Evolutionary conservation across 1,284 basidiomycete genomes (phyloP), one percentile per base, ranked within the genome.

Genomic region (Austropuccinia psidii): DNA sequence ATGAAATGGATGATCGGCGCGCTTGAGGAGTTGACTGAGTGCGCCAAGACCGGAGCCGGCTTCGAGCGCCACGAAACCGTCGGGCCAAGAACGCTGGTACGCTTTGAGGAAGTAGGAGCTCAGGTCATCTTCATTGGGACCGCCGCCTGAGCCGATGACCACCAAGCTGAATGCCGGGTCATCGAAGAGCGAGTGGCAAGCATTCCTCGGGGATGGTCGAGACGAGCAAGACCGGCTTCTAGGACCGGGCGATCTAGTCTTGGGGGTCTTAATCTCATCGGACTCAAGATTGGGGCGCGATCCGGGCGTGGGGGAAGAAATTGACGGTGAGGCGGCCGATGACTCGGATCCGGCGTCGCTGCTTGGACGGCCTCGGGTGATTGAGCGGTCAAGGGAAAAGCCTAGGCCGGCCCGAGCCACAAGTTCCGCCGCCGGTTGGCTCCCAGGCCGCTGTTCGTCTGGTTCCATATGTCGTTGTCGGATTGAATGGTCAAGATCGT

Each of bases 81-180:
- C 77, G 5, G 76, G 72, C 82, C 81, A 82, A 1, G 74, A 37
- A 2, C 66, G 55, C 35, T 77, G 70, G 17, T 77, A 78, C 0
- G 82, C 78, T 74, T 82, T 83, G 76, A 82, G 76, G 21, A 82
- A 75, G 75, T 81, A 83, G 55, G 79, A 80, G 6, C 79, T 80
- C 43, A 82, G 78, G 65, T 83, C 80, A 13, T 76, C 79, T 74
- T 82, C 82, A 24, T 81, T 65, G 0, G 82, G 82, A 15, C 82
- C 82, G 1, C 82, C 82, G n/a, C 82, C 82, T 3, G 80, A 80
- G 17, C 82, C 82, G 54, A 82, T 77, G 61, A 60, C 61, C 33
- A 76, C 60, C 19, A 77, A 55, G n/a, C 70, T 68, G 55, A 74
- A 76, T 1, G 29, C 50, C 33, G 75, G 45, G 74, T 73, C 31